phyloP scores from a whole-genome alignment of 331 rosid genomes.

The Quercus phellos region DNA sequence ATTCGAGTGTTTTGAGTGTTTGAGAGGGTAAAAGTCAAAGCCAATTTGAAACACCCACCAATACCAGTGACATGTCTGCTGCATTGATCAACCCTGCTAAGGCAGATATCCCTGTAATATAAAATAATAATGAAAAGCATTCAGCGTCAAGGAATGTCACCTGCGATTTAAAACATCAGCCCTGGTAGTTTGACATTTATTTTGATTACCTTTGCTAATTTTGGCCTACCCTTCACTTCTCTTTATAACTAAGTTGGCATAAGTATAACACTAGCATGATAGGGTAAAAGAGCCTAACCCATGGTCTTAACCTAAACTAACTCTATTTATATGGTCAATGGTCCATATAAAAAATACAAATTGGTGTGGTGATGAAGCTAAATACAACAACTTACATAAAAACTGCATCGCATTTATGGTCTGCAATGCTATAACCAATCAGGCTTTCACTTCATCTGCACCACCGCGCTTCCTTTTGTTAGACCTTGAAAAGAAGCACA shows the following conservation, averaged over 20 bases:
- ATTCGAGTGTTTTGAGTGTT: conserved; percentile 8
- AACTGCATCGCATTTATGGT: conserved; percentile 14
- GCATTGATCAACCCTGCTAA: conserved; percentile 21
- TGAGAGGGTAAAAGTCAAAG: conserved; percentile 33
- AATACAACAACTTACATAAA: conserved; percentile 38
- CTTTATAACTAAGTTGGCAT: neutral
- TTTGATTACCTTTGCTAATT: neutral
- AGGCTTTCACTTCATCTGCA: conserved; percentile 45
- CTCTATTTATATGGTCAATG: conserved; percentile 4
- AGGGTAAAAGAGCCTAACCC: neutral
- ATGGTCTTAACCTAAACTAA: neutral
- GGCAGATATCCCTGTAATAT: conserved; percentile 30
- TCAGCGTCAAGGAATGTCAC: conserved; percentile 21
- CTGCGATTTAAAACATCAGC: neutral
- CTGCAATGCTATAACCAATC: conserved; percentile 27
- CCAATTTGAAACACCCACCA: conserved; percentile 26
- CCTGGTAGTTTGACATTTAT: neutral
- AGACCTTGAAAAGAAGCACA: conserved; percentile 60
- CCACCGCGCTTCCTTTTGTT: conserved; percentile 75
- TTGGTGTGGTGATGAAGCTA: conserved; percentile 5
- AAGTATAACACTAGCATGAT: neutral
- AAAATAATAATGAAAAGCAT: conserved; percentile 11
- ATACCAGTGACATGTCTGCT: conserved; percentile 15
- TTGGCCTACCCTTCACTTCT: neutral
- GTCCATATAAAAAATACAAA: neutral